A percentile compares a stretch with the other conserved stretches of the same genome.
Conservation (phyloP, 1,139 yeast genomes). For the Debaryomyces singareniensis region DNA sequence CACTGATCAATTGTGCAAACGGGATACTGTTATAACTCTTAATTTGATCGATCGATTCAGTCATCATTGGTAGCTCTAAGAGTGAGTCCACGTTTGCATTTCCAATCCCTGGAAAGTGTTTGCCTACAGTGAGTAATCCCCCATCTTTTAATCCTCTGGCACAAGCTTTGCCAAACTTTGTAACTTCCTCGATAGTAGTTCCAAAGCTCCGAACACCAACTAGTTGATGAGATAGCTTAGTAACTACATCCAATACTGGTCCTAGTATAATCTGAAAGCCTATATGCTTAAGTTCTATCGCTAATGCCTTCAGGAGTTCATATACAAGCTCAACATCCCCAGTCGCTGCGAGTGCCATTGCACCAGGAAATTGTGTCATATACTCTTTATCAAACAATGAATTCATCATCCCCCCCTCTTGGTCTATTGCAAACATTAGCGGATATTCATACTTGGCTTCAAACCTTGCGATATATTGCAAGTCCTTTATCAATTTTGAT, state of each 20-base stretch:
- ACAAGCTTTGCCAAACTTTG: slow-evolving; percentile 48
- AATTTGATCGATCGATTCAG: slow-evolving; percentile 51
- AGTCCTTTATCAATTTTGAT: slow-evolving; percentile 43
- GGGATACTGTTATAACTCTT: slow-evolving; percentile 48
- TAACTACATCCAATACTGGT: slow-evolving; percentile 59
- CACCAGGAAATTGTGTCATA: slow-evolving; percentile 58
- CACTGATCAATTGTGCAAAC: slow-evolving; percentile 44
- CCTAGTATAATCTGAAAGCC: slow-evolving; percentile 58
- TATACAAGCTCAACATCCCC: slow-evolving; percentile 46
- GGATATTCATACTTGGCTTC: slow-evolving; percentile 51
- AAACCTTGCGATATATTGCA: slow-evolving; percentile 49
- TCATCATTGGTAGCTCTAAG: slow-evolving; percentile 53
- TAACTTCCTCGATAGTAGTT: slow-evolving; percentile 53
- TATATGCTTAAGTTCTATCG: slow-evolving; percentile 44
- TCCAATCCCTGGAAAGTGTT: slow-evolving; percentile 67
- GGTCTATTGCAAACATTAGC: slow-evolving; percentile 68
- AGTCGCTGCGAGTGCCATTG: slow-evolving; percentile 61
- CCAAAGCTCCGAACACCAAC: slow-evolving; percentile 64
- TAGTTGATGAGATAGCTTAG: slow-evolving; percentile 50
- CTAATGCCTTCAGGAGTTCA: slow-evolving; percentile 51
- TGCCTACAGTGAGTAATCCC: slow-evolving; percentile 53
- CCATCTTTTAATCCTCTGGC: slow-evolving; percentile 52
- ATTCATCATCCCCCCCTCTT: slow-evolving; percentile 74
- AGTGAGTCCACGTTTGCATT: slow-evolving; percentile 54
- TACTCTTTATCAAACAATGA: slow-evolving; percentile 48